phyloP scores from a whole-genome alignment of 441 rosid species.

The Cnidoscolus chayamansa region DNA sequence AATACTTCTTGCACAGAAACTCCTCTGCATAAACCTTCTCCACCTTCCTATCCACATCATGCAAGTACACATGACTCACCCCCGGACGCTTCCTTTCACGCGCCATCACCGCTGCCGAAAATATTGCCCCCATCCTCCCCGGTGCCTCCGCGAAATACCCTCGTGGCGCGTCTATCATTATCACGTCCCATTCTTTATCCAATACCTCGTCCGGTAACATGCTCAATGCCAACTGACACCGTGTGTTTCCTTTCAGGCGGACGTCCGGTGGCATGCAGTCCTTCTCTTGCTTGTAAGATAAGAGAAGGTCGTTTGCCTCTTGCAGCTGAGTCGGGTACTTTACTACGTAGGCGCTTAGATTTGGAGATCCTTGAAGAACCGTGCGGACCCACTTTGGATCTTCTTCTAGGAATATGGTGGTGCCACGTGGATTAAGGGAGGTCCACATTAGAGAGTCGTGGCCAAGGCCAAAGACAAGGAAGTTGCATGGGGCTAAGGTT shows the following conservation, averaged over 20 bases:
- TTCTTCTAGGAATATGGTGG: slow-evolving; percentile 78
- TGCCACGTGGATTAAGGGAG: slow-evolving; percentile 72
- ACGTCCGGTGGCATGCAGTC: slow-evolving; percentile 46
- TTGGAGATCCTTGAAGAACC: slow-evolving; percentile 46
- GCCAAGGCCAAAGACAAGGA: slow-evolving; percentile 87
- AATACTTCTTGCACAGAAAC: slow-evolving; percentile 49
- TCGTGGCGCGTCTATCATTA: slow-evolving; percentile 68
- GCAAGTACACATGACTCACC: slow-evolving; percentile 59
- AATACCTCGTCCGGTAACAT: slow-evolving; percentile 52
- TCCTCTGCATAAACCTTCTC: slow-evolving; percentile 51
- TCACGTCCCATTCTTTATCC: slow-evolving; percentile 60
- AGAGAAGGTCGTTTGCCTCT: slow-evolving; percentile 52
- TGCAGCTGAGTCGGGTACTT: slow-evolving; percentile 61
- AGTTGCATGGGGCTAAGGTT: slow-evolving; percentile 59
- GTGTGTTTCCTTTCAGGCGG: slow-evolving; percentile 36
- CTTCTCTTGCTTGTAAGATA: slow-evolving; percentile 42
- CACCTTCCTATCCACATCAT: slow-evolving; percentile 56
- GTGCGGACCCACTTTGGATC: slow-evolving; percentile 71
- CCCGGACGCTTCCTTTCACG: slow-evolving; percentile 45
- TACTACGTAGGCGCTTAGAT: slow-evolving; percentile 53
- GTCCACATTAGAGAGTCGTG: slow-evolving; percentile 91
- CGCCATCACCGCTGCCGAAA: slow-evolving; percentile 63
- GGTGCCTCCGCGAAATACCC: slow-evolving; percentile 60
- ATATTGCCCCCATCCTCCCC: slow-evolving; percentile 70
- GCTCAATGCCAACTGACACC: slow-evolving; percentile 56